Evolutionary conservation across 805 yeast genomes (phyloP).

Genomic region (Aciculoconidium aculeatum): DNA sequence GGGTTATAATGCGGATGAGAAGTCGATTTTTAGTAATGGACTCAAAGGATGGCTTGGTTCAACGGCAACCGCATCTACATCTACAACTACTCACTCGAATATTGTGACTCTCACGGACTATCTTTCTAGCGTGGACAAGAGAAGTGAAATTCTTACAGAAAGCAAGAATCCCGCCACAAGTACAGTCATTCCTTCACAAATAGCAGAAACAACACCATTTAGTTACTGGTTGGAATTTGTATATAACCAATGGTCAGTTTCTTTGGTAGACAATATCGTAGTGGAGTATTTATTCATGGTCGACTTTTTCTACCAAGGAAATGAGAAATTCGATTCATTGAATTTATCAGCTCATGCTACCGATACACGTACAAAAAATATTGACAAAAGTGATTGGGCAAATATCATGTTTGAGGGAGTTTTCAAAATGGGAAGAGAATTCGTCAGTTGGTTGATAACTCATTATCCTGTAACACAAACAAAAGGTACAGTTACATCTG

Average conservation of each 20-base stretch:
- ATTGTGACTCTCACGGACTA: constrained; percentile 43
- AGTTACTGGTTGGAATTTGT: constrained; percentile 68
- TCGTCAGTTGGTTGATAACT: constrained; percentile 38
- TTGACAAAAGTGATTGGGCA: constrained; percentile 24
- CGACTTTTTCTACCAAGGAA: constrained; percentile 58
- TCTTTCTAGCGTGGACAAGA: constrained; percentile 44
- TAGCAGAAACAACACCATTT: constrained; percentile 71
- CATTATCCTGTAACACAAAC: constrained; percentile 27
- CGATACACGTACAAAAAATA: constrained; percentile 2
- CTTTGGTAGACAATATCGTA: constrained; percentile 68
- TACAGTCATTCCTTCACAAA: constrained; percentile 63
- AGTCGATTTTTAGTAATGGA: constrained; percentile 17
- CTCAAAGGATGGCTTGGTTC: constrained; percentile 21
- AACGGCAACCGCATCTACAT: constrained; percentile 3
- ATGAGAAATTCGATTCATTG: constrained; percentile 27
- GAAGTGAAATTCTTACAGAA: constrained; percentile 48
- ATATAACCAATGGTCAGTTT: constrained; percentile 65
- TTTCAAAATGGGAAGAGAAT: constrained; percentile 40
- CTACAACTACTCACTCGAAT: constrained; percentile 5
- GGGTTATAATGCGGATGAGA: constrained; percentile 36
- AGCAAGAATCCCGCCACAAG: constrained; percentile 33
- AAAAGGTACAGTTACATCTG: constrained; percentile 13
- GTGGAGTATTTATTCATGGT: constrained; percentile 71
- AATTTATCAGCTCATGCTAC: constrained; percentile 9
- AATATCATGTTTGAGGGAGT: constrained; percentile 32